Base-by-base conservation (phyloP, 306 rosid genomes). In the Rosa multiflora region DNA sequence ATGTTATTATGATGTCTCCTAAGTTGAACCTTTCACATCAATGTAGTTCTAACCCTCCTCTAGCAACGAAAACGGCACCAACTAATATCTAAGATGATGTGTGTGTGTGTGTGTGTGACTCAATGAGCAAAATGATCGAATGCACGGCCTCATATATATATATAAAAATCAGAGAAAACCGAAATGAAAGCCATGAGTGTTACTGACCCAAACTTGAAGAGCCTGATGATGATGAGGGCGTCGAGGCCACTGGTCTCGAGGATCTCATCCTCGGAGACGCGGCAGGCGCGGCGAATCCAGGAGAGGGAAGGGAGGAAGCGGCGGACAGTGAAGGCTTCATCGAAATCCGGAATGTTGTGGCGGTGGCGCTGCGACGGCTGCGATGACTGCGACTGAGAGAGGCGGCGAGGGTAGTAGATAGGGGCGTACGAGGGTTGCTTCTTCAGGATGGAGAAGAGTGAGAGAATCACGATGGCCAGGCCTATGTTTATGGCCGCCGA, bases 131-230 rank as follows among this genome's bases (percentile, higher is more conserved):
- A 44, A 44, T 44, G 47, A 44, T 44, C 10, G 10, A 9, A 53
- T 17, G 2, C 7, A 52, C 20, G 23, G 61, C 61, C 12, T 55
- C 26, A 3, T 55, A 18, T 2, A 51, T 2, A 51, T 14, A 5
- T 18, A 7, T 20, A 4, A 2, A 20, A 21, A 58, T 23, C 14
- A 23, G 14, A 59, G 9, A 23, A 23, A 44, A 17, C 37, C 18
- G 23, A 46, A 43, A 68, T 49, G 20, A 11, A 32, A 18, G 62
- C 23, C 14, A 3, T 20, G n/a, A 56, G 29, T 8, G 29, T 46
- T 35, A 78, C 63, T 20, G n/a, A 92, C 99, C 97, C 90, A 72
- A 92, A 83, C 78, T 95, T 95, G 82, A 92, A 90, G 88, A 95
- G 96, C 55, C 92, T 86, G 70, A 95, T 84, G 84, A 91, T 69